Base-by-base conservation (phyloP, 2,329 filamentous ascomycete species). In the Arthroderma sp. region DNA sequence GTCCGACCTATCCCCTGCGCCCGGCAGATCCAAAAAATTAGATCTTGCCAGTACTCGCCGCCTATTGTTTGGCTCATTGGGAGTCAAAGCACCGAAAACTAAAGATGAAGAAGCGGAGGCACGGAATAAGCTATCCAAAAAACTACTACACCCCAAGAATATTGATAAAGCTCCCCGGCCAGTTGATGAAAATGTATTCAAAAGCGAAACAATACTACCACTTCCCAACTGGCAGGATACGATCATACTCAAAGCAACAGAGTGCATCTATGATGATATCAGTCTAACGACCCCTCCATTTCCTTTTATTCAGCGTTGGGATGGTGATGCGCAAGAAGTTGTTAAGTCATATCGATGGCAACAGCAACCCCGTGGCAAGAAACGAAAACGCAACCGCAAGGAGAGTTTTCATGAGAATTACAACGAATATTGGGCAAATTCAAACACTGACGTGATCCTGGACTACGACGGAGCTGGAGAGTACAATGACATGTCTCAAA, bases 241-340 rank as follows among this genome's bases (percentile, higher is more conserved):
- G 52, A 80, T 95, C 48, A 73, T 69, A 7, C 78, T 94, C 49
- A 74, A 76, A 27, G 88, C 86, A 22, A 84, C 93, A 1, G 89
- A 96, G 60, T 95, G 88, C 62, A 77, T 79, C 50, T 73, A 83
- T n/a, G 74, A 83, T 29, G 74, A 72, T 4, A 66, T 86, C 34
- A 66, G 74, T 30, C 69, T 94, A 38, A 83, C 75, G 43, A 74
- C 84, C 31, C 88, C 89, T 0, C 85, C 88, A 0, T 95, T 93
- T 56, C 88, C 88, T 0, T 95, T 95, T 60, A 71, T 83, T 10
- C 87, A 95, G 61, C 76, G 84, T 39, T 95, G 88, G 89, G 86
- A 94, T 61, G 74, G 77, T 3, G 81, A 86, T 49, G 83, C 88
- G 55, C 72, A 75, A 43, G 51, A 56, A 41, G 57, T 51, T 55